Percentiles rank a stretch among this genome's conserved stretches.
phyloP scores from a whole-genome alignment of 2,329 filamentous ascomycete species.

The Aspergillaceae sp. region DNA sequence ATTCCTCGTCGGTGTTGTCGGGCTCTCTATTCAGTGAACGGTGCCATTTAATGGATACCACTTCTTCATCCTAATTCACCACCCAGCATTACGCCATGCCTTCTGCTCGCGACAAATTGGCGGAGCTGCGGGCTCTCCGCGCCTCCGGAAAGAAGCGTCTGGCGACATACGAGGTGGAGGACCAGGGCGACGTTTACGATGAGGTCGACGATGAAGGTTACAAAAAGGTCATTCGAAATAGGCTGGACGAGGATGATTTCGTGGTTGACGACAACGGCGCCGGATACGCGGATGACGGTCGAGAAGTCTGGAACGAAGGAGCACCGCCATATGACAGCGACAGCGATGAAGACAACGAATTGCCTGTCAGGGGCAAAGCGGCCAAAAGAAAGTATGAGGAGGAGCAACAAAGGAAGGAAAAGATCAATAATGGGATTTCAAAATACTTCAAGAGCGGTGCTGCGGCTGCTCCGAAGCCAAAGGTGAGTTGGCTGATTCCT shows the following conservation, averaged over 20 bases:
- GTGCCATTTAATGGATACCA: slow-evolving; percentile 3
- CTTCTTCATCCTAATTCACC: neutral
- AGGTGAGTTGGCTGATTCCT: slow-evolving; percentile 46
- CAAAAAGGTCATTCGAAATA: slow-evolving; percentile 85
- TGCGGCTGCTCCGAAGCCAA: slow-evolving; percentile 61
- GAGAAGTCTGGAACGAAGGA: slow-evolving; percentile 83
- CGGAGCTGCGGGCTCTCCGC: slow-evolving; percentile 74
- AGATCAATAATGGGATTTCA: slow-evolving; percentile 82
- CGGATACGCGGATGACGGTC: slow-evolving; percentile 89
- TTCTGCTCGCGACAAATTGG: slow-evolving; percentile 35
- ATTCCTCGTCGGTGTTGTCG: too few relatives aligned
- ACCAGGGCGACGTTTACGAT: slow-evolving; percentile 81
- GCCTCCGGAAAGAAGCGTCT: slow-evolving; percentile 86
- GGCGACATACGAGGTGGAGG: slow-evolving; percentile 75
- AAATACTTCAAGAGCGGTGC: slow-evolving; percentile 85
- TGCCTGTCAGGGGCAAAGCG: slow-evolving; percentile 52
- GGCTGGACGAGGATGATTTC: slow-evolving; percentile 91
- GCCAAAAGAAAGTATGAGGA: slow-evolving; percentile 82
- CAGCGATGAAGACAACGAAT: slow-evolving; percentile 75
- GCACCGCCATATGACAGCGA: slow-evolving; percentile 52
- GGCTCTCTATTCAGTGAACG: neutral
- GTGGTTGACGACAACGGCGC: slow-evolving; percentile 97
- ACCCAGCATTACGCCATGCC: slow-evolving; percentile 18
- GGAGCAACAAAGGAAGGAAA: slow-evolving; percentile 74
- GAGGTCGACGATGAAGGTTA: slow-evolving; percentile 96